Base-by-base conservation (phyloP, 306 rosid species). In the Sicyos baderoa region DNA sequence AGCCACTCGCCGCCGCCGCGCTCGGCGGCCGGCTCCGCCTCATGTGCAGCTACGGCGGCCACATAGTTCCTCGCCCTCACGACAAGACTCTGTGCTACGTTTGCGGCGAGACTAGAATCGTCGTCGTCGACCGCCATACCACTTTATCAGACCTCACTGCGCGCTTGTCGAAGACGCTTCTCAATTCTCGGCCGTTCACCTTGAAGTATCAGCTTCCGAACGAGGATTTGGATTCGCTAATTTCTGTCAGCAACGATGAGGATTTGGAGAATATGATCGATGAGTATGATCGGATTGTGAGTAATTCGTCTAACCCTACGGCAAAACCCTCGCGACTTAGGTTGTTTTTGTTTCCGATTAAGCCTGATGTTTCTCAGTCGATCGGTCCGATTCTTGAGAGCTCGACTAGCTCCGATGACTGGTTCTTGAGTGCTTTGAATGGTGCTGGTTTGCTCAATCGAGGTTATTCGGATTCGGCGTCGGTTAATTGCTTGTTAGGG, bases 31-130 rank as follows among this genome's bases (percentile, higher is more conserved):
- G 86, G 54, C 91, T 94, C 62, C 97, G 97, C 8, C 84, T 94
- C 2, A 94, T 94, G 99, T 94, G 99, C 78, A 93, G 98, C 80
- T 93, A 86, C 54, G 97, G 91, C 49, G 98, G 98, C 1, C 97
- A 93, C 79, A 94, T 94, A 79, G 89, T 90, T 16, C 99, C 99
- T 1, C 91, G 99, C 7, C 99, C 99, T 0, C 97, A 88, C 76
- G 97, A 90, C 65, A 93, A 93, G 87, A 85, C 95, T 1, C 89
- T 93, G 47, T 93, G 96, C 76, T 93, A 93, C 77, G 91, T 90
- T 45, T 96, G 97, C 22, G 99, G 99, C 12, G 97, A 90, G 35
- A 93, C 97, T 1, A 86, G 99, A 5, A 90, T 93, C 75, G 79
- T 93, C 3, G 95, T 93, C 6, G 87, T 81, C 7, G 99, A 93